Conservation (phyloP, 2,329 filamentous ascomycete species). For the Ophiocordyceps camponoti-leonardi region DNA sequence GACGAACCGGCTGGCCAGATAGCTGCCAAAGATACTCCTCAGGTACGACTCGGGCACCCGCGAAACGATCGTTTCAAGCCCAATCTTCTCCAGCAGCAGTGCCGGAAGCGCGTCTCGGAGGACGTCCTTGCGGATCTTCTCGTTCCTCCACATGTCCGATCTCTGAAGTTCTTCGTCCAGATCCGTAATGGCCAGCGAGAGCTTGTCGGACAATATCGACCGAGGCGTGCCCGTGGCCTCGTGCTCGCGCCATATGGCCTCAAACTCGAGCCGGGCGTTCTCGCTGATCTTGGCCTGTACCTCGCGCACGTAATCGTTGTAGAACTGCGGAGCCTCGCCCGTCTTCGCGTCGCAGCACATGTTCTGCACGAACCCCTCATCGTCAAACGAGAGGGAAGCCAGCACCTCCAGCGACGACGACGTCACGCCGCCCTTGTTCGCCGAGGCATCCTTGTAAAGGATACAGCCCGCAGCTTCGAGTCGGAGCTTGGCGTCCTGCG, state of each 20-base stretch:
- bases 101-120: conserved; percentile 73
- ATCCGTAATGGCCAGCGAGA: conserved; percentile 86
- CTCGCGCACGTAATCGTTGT: conserved; percentile 78
- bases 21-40: conserved; percentile 88
- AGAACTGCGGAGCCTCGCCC: conserved; percentile 73
- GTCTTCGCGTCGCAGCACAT: conserved; percentile 64
- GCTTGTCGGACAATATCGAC: conserved; percentile 78
- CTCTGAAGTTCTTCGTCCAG: conserved; percentile 92
- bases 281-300: conserved; percentile 83
- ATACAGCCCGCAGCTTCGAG: conserved; percentile 91
- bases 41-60: conserved; percentile 87
- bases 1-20: conserved; percentile 86
- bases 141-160: conserved; percentile 79
- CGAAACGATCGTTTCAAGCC: conserved; percentile 69
- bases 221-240: conserved; percentile 62
- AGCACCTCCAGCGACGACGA: conserved; percentile 94
- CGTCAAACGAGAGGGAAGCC: conserved; percentile 86
- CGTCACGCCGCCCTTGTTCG: conserved; percentile 97
- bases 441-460: conserved; percentile 92
- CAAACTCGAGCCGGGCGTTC: conserved; percentile 87
- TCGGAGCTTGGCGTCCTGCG: conserved; percentile 89
- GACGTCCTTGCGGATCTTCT: conserved; percentile 59
- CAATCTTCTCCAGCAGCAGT: conserved; percentile 74
- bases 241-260: conserved; percentile 94
- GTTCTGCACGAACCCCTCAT: conserved; percentile 70